Evolutionary conservation across 2,329 filamentous ascomycete species (phyloP).

Genomic region (Nigrospora osmanthi): DNA sequence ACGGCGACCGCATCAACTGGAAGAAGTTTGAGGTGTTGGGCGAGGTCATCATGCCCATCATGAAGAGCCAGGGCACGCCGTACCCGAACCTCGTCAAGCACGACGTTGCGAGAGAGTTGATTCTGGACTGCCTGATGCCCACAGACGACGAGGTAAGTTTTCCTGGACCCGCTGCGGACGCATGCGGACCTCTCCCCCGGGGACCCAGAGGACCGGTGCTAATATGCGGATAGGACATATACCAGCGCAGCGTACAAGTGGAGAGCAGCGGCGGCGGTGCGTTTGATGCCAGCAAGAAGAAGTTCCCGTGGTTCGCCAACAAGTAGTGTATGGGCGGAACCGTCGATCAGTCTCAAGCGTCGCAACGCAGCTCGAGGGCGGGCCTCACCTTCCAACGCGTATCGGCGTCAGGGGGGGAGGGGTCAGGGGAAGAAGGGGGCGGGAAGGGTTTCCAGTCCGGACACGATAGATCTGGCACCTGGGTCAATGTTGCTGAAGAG

Average conservation of each 20-base stretch:
- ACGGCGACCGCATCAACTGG: conserved; percentile 82
- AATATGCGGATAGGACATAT: conserved; percentile 44
- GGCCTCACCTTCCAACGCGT: neutral
- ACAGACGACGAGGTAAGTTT: conserved; percentile 78
- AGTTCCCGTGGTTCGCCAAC: conserved; percentile 59
- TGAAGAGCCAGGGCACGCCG: conserved; percentile 80
- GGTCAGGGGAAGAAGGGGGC: neutral
- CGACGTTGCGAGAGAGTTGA: conserved; percentile 63
- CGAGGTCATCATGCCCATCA: conserved; percentile 82
- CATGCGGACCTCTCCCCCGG: conserved; percentile 9
- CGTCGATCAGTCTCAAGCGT: too few relatives aligned
- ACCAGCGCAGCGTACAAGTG: conserved; percentile 52
- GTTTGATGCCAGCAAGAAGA: conserved; percentile 49
- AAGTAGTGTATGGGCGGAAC: neutral
- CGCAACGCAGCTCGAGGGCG: neutral
- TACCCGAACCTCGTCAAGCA: conserved; percentile 67
- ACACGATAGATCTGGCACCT: neutral
- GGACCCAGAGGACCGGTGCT: neutral
- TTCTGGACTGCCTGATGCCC: conserved; percentile 74
- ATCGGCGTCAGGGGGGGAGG: neutral
- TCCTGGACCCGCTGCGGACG: neutral
- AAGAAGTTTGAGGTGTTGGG: conserved; percentile 96
- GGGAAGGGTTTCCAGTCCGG: neutral
- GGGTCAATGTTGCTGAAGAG: neutral
- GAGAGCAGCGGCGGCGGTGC: conserved; percentile 40